Percentiles rank a stretch among this genome's conserved stretches.
phyloP scores from a whole-genome alignment of 148 eudicot genomes.

The Simmondsia chinensis region DNA sequence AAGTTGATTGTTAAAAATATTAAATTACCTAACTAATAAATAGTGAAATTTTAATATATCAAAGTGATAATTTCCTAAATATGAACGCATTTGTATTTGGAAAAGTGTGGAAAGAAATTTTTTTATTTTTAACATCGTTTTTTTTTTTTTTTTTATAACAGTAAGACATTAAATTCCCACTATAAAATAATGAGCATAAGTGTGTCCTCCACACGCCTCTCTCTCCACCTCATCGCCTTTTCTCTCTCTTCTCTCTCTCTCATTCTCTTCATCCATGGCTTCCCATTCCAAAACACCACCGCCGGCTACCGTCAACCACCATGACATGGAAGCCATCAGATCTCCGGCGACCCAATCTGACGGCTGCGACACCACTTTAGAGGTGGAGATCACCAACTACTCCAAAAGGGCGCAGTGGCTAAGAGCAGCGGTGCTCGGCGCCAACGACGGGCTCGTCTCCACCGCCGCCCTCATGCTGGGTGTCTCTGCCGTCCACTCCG shows the following conservation, averaged over 20 bases:
- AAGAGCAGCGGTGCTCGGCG: slow-evolving; percentile 47
- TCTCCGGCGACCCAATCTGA: too few relatives aligned
- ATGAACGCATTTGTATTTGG: too few relatives aligned
- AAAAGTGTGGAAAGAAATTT: too few relatives aligned
- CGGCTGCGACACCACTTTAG: not conserved
- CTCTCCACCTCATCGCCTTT: not conserved
- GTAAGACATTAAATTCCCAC: too few relatives aligned
- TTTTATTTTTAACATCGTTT: too few relatives aligned
- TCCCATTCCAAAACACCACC: slow-evolving; percentile 11
- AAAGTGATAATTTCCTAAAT: too few relatives aligned
- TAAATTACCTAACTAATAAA: too few relatives aligned
- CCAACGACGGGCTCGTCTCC: slow-evolving; percentile 52
- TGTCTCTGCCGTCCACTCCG: slow-evolving; percentile 35
- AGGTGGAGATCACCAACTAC: slow-evolving; percentile 16
- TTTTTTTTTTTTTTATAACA: too few relatives aligned
- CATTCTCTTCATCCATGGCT: slow-evolving; percentile 1
- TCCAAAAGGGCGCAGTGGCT: slow-evolving; percentile 39
- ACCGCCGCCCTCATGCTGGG: slow-evolving; percentile 50
- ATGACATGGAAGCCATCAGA: not conserved
- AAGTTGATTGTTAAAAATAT: too few relatives aligned
- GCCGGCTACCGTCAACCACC: slow-evolving; percentile 4
- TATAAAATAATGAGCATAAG: too few relatives aligned
- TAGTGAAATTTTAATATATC: too few relatives aligned
- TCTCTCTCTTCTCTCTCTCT: not conserved
- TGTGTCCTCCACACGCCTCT: slow-evolving; percentile 18